phyloP scores from a whole-genome alignment of 2,329 filamentous ascomycete species.

The Herpotrichia juniperi region DNA sequence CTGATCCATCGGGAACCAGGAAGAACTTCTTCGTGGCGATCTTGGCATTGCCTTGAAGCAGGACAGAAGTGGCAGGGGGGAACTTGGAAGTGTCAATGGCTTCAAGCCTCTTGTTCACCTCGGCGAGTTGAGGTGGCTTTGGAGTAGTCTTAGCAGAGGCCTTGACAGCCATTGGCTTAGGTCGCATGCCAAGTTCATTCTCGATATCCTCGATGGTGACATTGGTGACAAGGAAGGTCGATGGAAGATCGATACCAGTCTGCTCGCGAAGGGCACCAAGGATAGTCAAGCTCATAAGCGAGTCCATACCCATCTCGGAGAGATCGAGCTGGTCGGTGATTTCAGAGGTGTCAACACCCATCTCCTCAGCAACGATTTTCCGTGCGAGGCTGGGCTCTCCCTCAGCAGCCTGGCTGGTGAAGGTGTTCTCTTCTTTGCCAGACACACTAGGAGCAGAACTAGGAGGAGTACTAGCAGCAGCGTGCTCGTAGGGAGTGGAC shows the following conservation, averaged over 20 bases:
- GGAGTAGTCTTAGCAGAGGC: constrained; percentile 33
- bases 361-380: constrained; percentile 60
- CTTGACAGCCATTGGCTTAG: constrained; percentile 44
- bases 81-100: constrained; percentile 49
- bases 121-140: constrained; percentile 49
- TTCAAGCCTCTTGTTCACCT: constrained; percentile 56
- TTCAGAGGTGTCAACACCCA: constrained; percentile 68
- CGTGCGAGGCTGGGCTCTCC: constrained; percentile 54
- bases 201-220: constrained; percentile 70
- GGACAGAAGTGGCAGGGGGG: constrained; percentile 60
- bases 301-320: constrained; percentile 63
- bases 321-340: constrained; percentile 65
- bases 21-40: constrained; percentile 62
- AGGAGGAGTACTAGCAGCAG: constrained; percentile 53
- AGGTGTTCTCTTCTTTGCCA: constrained; percentile 47
- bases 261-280: constrained; percentile 58
- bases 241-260: constrained; percentile 57
- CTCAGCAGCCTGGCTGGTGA: constrained; percentile 37
- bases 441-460: constrained; percentile 55
- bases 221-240: constrained; percentile 65
- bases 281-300: constrained; percentile 59
- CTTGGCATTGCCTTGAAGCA: constrained; percentile 63
- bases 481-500: constrained; percentile 51
- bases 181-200: constrained; percentile 64
- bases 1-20: constrained; percentile 59